Evolutionary conservation across 176 grass and related monocot species (phyloP).

Genomic region (Oryza nivara): DNA sequence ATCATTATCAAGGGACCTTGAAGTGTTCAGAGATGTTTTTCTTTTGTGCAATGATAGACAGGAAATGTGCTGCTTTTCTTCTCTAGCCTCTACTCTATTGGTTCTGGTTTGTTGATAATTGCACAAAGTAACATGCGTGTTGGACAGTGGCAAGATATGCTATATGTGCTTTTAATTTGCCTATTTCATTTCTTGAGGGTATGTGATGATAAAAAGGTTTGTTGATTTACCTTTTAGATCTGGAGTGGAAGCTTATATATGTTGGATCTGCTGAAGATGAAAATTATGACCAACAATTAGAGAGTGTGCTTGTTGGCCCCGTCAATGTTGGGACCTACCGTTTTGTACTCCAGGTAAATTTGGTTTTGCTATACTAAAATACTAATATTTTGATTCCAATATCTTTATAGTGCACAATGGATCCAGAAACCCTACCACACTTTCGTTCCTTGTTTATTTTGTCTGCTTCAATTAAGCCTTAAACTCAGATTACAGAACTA

Average conservation of each 20-base stretch:
- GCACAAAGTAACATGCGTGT: neutral
- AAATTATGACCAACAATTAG: constrained; percentile 92
- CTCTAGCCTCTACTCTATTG: neutral
- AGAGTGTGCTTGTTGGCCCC: constrained; percentile 94
- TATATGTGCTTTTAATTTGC: neutral
- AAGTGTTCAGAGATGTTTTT: neutral
- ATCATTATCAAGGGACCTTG: neutral
- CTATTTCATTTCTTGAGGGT: constrained; percentile 6
- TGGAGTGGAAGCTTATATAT: constrained; percentile 98
- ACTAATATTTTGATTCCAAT: constrained; percentile 4
- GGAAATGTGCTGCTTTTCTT: neutral
- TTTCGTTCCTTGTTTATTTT: too few species aligned
- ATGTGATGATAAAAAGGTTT: neutral
- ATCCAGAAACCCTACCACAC: neutral
- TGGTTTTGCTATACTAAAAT: neutral
- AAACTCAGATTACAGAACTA: neutral
- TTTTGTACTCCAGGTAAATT: constrained; percentile 83
- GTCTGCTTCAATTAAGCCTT: neutral
- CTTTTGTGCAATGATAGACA: neutral
- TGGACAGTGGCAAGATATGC: neutral
- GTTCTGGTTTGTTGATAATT: neutral
- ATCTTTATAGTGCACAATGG: neutral
- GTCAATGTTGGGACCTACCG: constrained; percentile 98
- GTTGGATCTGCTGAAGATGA: constrained; percentile 99
- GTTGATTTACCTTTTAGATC: constrained; percentile 47